phyloP scores from a whole-genome alignment of 2,329 filamentous ascomycete genomes.

The Fusarium sp. region DNA sequence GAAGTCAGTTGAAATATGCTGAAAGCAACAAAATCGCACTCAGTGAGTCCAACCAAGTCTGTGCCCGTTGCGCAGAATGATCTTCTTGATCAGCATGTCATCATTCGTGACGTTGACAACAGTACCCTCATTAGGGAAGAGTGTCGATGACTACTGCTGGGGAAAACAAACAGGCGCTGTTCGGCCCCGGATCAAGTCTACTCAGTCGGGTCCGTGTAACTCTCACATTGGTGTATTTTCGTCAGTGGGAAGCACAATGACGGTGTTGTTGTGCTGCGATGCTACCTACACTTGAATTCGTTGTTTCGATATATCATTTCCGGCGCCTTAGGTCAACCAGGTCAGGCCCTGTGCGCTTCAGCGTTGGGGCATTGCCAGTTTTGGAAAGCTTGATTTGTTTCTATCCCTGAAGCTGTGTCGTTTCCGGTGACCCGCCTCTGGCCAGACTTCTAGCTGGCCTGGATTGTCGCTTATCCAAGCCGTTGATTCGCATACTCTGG shows the following conservation, averaged over 20 bases:
- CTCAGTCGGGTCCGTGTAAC: conserved; percentile 32
- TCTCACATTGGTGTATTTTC: conserved; percentile 33
- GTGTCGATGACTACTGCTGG: conserved; percentile 2
- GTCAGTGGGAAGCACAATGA: conserved; percentile 35
- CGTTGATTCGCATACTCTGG: conserved; percentile 44
- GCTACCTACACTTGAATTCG: conserved; percentile 27
- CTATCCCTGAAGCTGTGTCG: conserved; percentile 34
- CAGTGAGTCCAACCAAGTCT: neutral
- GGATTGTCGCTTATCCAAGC: conserved; percentile 47
- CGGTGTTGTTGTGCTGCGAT: conserved; percentile 22
- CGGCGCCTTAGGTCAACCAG: conserved; percentile 4
- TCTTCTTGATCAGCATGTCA: neutral
- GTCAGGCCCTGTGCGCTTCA: conserved; percentile 19
- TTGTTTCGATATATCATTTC: conserved; percentile 35
- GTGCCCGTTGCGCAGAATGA: neutral
- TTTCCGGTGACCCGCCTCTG: conserved; percentile 47
- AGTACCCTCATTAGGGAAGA: neutral
- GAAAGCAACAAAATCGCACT: neutral
- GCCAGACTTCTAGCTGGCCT: conserved; percentile 35
- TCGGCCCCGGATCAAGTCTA: neutral
- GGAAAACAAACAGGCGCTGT: neutral
- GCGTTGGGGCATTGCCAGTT: conserved; percentile 31
- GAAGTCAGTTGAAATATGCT: conserved; percentile 4
- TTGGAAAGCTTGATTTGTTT: conserved; percentile 36
- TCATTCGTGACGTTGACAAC: neutral